These are phyloP conservation scores for Erysimum pusillum DNA, from an alignment of 441 rosid genomes.

Conservation along the genomic window DNA sequence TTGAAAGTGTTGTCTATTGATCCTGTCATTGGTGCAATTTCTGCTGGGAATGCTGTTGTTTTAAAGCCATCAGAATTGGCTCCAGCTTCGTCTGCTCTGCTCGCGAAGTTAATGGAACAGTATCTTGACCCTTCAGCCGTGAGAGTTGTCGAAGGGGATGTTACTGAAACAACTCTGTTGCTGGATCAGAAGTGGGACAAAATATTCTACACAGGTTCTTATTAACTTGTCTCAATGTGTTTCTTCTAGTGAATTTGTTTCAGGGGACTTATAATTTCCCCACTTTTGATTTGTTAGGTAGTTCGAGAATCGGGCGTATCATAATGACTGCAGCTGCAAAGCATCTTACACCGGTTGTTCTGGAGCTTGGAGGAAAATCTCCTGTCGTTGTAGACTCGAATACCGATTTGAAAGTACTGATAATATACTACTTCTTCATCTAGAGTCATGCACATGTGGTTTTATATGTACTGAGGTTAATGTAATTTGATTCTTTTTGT, in stretches of 20 bases:
- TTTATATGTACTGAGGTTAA: slow-evolving; percentile 18
- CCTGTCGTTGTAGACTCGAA: slow-evolving; percentile 73
- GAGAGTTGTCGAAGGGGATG: slow-evolving; percentile 68
- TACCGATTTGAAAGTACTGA: slow-evolving; percentile 59
- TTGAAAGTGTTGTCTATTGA: slow-evolving; percentile 69
- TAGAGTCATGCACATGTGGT: not conserved
- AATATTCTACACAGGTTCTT: slow-evolving; percentile 73
- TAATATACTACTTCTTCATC: not conserved
- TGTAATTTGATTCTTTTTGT: not conserved
- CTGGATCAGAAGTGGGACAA: slow-evolving; percentile 79
- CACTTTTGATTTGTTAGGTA: slow-evolving; percentile 50
- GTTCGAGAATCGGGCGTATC: slow-evolving; percentile 65
- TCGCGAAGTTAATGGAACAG: slow-evolving; percentile 54
- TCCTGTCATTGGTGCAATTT: slow-evolving; percentile 77
- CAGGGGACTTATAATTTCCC: not conserved
- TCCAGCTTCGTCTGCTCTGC: slow-evolving; percentile 65
- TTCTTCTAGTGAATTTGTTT: not conserved
- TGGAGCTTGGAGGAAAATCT: slow-evolving; percentile 83
- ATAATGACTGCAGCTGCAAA: slow-evolving; percentile 78
- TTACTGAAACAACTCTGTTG: slow-evolving; percentile 62
- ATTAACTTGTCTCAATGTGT: not conserved
- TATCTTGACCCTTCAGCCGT: slow-evolving; percentile 59
- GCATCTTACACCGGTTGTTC: slow-evolving; percentile 70
- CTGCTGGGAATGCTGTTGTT: slow-evolving; percentile 79
- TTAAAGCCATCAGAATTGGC: slow-evolving; percentile 79